Conservation (phyloP, 2,329 filamentous ascomycete species). For the Tolypocladium inflatum region DNA sequence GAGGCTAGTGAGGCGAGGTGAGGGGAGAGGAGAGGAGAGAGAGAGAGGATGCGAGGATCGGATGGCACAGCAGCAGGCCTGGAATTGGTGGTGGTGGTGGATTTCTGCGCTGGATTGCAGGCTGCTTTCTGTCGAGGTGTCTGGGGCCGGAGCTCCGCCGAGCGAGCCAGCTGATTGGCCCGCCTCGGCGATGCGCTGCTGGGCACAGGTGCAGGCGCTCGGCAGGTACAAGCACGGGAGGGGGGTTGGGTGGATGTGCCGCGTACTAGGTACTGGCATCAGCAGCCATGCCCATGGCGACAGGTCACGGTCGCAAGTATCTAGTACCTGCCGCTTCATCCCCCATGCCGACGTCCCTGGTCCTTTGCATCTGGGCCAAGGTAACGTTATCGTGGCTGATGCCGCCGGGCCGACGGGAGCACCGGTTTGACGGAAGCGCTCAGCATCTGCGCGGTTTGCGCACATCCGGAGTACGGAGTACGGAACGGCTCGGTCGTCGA, state of each 20-base stretch:
- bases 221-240: neutral
- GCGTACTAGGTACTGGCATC: neutral
- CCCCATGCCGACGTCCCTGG: neutral
- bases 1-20: neutral
- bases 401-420: neutral
- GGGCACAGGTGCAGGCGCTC: neutral
- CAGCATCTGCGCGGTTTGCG: neutral
- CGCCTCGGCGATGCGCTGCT: neutral
- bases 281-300: neutral
- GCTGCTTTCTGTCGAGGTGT: neutral
- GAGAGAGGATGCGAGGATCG: neutral
- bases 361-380: neutral
- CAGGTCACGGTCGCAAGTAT: neutral
- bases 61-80: neutral
- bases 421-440: neutral
- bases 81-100: neutral
- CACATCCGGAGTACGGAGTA: too few relatives aligned
- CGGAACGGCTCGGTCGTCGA: neutral
- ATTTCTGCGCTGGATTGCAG: neutral
- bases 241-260: neutral
- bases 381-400: neutral
- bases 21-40: constrained; percentile 3
- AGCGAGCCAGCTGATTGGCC: neutral
- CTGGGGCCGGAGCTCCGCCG: neutral
- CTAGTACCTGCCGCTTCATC: neutral